Percentiles rank a stretch among this genome's conserved stretches.
phyloP scores from a whole-genome alignment of 805 yeast species.

The Ogataea methanolica region DNA sequence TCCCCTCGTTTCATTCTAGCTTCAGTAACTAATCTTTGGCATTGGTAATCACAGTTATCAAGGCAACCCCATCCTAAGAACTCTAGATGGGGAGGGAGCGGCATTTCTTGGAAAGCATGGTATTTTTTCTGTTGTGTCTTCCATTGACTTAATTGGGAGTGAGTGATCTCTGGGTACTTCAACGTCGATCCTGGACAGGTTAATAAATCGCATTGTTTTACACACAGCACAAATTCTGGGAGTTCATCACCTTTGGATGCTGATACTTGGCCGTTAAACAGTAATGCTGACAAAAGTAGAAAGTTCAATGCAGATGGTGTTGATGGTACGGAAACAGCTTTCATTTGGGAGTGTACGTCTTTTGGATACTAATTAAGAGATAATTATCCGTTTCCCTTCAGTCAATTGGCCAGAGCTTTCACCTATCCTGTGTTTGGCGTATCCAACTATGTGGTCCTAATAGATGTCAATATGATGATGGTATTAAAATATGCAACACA shows the following conservation, averaged over 20 bases:
- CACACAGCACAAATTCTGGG: slow-evolving; percentile 52
- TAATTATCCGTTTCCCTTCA: too few relatives aligned
- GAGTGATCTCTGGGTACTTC: slow-evolving; percentile 20
- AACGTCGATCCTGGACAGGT: slow-evolving; percentile 21
- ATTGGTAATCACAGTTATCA: slow-evolving; percentile 86
- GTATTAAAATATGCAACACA: too few relatives aligned
- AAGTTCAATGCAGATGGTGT: too few relatives aligned
- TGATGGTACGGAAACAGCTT: too few relatives aligned
- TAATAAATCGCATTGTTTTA: slow-evolving; percentile 41
- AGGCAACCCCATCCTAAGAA: slow-evolving; percentile 69
- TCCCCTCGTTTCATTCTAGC: slow-evolving; percentile 43
- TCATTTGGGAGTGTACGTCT: too few relatives aligned
- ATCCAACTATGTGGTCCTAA: too few relatives aligned
- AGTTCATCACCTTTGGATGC: slow-evolving; percentile 63
- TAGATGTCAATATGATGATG: too few relatives aligned
- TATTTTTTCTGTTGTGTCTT: slow-evolving; percentile 29
- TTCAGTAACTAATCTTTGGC: slow-evolving; percentile 73
- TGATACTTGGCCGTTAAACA: neutral
- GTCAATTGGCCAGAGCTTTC: too few relatives aligned
- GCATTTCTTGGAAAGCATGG: slow-evolving; percentile 34
- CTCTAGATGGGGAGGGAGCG: slow-evolving; percentile 38
- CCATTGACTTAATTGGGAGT: slow-evolving; percentile 23
- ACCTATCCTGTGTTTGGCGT: too few relatives aligned
- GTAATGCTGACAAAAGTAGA: neutral
- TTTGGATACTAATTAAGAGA: too few relatives aligned